Evolutionary conservation across 2,329 filamentous ascomycete genomes (phyloP), one percentile per base, ranked within the genome.

Genomic region (Diaporthe eres): DNA sequence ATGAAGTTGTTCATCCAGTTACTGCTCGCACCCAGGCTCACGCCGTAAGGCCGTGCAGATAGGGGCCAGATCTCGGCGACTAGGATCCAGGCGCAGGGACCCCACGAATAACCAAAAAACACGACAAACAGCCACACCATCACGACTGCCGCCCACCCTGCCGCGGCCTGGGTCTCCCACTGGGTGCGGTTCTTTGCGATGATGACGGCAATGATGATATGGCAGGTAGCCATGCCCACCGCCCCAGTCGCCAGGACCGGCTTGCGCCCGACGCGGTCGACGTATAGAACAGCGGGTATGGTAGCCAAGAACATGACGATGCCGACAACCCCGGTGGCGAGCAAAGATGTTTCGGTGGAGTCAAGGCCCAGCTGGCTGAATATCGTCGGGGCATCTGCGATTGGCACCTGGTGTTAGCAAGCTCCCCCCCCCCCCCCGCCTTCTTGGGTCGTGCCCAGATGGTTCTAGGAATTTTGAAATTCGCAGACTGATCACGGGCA

Each of bases 121-220:
- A 94, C 86, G 39, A 94, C 91, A 78, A 94, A 95, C 0, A 95
- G 86, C 93, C 93, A 95, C 12, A 94, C 91, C 90, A 94, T 93
- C 71, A 81, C 85, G 2, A 88, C 86, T 8, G 88, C 92, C 0
- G 92, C 93, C 94, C 94, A 95, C 1, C 93, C 93, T 0, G 92
- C 92, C 0, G 88, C 89, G 9, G 82, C 79, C 77, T 95, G 88
- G 0, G 85, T 81, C 0, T 83, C 81, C 87, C 93, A 95, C 4
- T 87, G 83, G 77, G 90, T 81, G n/a, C 90, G 84, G 80, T 92
- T 91, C 77, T 87, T 90, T 49, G 91, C 94, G 6, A 93, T 88
- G 75, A 95, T 93, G 53, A 91, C 87, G 1, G 92, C 92, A 74
- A 95, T 92, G 79, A 95, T 92, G 78, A 95, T 90, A 81, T 94